Conservation (phyloP, 139 green algal genomes). For the Gonium pectorale region DNA sequence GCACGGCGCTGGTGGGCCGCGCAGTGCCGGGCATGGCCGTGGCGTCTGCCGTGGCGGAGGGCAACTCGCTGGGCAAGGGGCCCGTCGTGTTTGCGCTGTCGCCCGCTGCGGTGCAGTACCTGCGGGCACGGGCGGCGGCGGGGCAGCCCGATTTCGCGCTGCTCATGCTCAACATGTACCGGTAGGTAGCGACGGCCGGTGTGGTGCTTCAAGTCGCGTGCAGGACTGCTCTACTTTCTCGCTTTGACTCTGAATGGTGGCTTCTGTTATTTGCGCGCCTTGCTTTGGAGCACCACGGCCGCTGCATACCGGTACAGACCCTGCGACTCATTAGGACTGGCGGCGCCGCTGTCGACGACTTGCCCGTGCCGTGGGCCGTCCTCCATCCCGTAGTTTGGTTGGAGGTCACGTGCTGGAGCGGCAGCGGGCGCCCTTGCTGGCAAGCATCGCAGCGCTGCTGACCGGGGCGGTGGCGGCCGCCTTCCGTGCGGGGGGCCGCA, state of each 20-base stretch:
- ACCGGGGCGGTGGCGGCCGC: conserved; percentile 30
- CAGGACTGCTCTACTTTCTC: too few relatives aligned
- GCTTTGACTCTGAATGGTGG: too few relatives aligned
- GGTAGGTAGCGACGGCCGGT: background rate
- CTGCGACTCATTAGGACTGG: too few relatives aligned
- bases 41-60: conserved; percentile 59
- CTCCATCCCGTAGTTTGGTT: conserved; percentile 49
- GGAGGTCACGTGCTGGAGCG: conserved; percentile 74
- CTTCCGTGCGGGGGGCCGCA: background rate
- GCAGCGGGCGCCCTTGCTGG: conserved; percentile 34
- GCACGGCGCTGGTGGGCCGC: conserved; percentile 42
- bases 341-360: too few relatives aligned
- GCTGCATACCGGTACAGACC: too few relatives aligned
- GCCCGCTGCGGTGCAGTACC: background rate
- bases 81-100: conserved; percentile 77
- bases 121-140: background rate
- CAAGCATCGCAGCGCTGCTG: conserved; percentile 45
- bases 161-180: conserved; percentile 78
- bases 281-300: too few relatives aligned
- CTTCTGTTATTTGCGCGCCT: too few relatives aligned
- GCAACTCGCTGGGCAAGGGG: conserved; percentile 84
- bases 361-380: too few relatives aligned
- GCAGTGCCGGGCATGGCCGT: conserved; percentile 38
- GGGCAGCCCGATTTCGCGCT: conserved; percentile 53
- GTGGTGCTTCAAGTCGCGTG: too few relatives aligned